Evolutionary conservation across 1,284 basidiomycete genomes (phyloP).

Genomic region (Malassezia obtusa): DNA sequence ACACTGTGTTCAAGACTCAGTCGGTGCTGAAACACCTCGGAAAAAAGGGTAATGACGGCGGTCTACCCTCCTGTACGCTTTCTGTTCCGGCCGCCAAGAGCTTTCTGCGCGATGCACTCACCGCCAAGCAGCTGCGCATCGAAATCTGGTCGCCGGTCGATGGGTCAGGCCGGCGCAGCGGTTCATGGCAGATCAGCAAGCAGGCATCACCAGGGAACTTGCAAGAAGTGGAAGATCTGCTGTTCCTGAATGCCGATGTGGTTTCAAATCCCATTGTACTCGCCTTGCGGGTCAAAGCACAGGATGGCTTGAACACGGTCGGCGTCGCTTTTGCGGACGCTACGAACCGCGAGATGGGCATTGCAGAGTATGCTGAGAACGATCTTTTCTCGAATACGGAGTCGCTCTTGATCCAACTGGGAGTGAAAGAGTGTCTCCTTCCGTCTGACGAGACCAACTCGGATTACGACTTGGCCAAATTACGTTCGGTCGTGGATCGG

Average conservation of each 20-base stretch:
- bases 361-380: constrained; percentile 87
- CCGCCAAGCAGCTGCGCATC: constrained; percentile 78
- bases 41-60: constrained; percentile 14
- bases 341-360: constrained; percentile 52
- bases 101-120: constrained; percentile 81
- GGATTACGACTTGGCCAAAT: constrained; percentile 64
- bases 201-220: constrained; percentile 92
- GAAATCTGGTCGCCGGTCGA: constrained; percentile 57
- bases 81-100: constrained; percentile 71
- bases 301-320: constrained; percentile 52
- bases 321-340: constrained; percentile 56
- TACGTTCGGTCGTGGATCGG: constrained; percentile 58
- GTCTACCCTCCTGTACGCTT: constrained; percentile 58
- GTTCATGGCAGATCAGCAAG: constrained; percentile 60
- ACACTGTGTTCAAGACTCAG: constrained; percentile 56
- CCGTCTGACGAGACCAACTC: constrained; percentile 53
- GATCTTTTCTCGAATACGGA: constrained; percentile 93
- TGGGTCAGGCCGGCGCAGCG: constrained; percentile 61
- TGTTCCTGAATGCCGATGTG: constrained; percentile 77
- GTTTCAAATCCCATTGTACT: constrained; percentile 78
- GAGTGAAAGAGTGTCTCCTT: constrained; percentile 77
- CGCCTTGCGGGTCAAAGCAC: constrained; percentile 69
- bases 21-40: constrained; percentile 45
- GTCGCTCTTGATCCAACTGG: constrained; percentile 90
- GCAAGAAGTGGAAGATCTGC: constrained; percentile 80